Base-by-base conservation (phyloP, 1,139 yeast species). In the Tardiomyces digboiensis region DNA sequence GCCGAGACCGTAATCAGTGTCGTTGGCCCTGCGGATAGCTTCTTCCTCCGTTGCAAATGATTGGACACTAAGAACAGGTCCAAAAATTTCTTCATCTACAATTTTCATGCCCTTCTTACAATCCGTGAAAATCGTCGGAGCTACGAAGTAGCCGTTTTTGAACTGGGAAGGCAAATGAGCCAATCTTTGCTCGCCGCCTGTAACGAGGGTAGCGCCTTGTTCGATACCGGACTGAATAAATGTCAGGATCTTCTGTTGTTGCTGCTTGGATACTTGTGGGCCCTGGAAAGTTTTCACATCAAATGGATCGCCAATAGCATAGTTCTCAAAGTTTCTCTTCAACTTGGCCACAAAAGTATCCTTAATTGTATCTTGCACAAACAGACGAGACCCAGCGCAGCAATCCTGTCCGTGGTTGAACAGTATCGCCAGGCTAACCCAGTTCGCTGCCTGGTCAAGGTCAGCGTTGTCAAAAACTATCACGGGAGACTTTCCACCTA, bases 361-460 rank as follows among this genome's bases (percentile, higher is more conserved):
- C 66, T 84, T 83, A 54, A 82, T 71, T 43, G 77, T 78, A 51
- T 79, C 86, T 65, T 85, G 93, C 48, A 84, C 76, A 65, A 79
- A 82, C 50, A 84, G 72, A 72, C 95, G 77, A 39, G 93, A 83
- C 55, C 91, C 89, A 44, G 94, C 89, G 55, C 86, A 80, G 65
- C 95, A 85, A 42, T 83, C 85, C 68, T 85, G 93, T 62, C 94
- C 95, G 53, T 87, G 80, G 68, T 85, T 85, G 72, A 73, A 78
- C 74, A 78, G 78, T 54, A 80, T 80, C 63, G 85, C 85, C 41
- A 67, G 62, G 50, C 74, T 71, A 52, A 79, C 68, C 63, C 76
- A 73, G 57, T 74, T 70, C 48, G 83, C 74, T 48, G 94, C 76
- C 52, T 69, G 68, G 20, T 76, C 78, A 42, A 82, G 57, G 59